Evolutionary conservation across 1,284 basidiomycete genomes (phyloP), one percentile per base, ranked within the genome.

Genomic region (Heterobasidion parviporum): DNA sequence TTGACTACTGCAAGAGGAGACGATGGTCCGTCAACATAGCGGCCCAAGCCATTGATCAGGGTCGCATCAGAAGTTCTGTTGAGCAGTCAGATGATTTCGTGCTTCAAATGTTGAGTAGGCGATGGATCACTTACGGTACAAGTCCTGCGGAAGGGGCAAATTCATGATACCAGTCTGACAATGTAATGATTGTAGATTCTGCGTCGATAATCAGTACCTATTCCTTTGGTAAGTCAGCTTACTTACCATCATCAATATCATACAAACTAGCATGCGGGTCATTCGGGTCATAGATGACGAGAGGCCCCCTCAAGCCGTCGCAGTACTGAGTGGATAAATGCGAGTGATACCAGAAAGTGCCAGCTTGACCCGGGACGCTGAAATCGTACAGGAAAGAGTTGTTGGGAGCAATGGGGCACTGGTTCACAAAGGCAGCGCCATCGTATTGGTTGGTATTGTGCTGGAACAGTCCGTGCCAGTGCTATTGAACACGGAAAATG

Each of bases 321-420:
- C 75, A 77, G 38, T 79, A 77, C 61, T 77, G 75, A 1, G 63
- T 68, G n/a, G 60, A 60, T 20, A 66, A 57, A 58, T 68, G 64
- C 49, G 59, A 65, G 38, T 67, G 62, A 47, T 65, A 64, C 61
- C 59, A 63, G 41, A 57, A 63, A 1, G 63, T 71, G 56, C 63
- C 63, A 3, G 72, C 68, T 51, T 70, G 71, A 18, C 61, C 64
- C 18, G 67, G 63, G 3, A 65, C 64, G 14, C 45, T 62, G 58
- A 74, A 68, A 48, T 70, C 62, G 57, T 74, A 82, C 16, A 74
- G 69, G 69, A 79, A 82, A 8, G 69, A 70, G 16, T 69, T 61
- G 0, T 70, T 72, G 0, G 77, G 67, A 1, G 71, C 71, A 56
- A 83, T 79, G 1, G 78, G 78, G 62, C 82, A 84, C 61, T 80